Percentiles rank a stretch among this genome's conserved stretches.
These are phyloP conservation scores for Cryptosporidium xiaoi DNA, from an alignment of 169 alveolate genomes.

Conservation along the genomic window DNA sequence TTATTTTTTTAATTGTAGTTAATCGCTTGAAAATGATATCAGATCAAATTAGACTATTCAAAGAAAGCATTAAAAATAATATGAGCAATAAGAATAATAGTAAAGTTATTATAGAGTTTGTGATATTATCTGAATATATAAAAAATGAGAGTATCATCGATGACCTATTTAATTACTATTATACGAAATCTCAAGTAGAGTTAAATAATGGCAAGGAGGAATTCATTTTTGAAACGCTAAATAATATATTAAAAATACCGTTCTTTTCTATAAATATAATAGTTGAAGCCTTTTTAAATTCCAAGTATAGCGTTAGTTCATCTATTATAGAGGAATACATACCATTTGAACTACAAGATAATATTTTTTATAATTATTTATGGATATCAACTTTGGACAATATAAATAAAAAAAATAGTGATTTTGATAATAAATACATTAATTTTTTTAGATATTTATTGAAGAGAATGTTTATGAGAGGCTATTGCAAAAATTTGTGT, in stretches of 20 bases:
- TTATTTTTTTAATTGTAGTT: background rate
- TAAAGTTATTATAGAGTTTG: background rate
- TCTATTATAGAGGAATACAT: constrained; percentile 6
- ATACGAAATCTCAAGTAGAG: no score
- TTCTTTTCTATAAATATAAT: constrained; percentile 8
- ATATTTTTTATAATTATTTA: background rate
- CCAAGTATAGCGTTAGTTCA: no score
- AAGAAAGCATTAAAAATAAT: background rate
- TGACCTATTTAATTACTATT: no score
- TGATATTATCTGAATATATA: background rate
- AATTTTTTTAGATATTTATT: background rate
- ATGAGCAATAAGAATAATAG: no score
- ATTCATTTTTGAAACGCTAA: constrained; percentile 3
- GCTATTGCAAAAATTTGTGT: constrained; percentile 22
- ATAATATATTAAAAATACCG: constrained; percentile 30
- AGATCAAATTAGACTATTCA: background rate
- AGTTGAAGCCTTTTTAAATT: background rate
- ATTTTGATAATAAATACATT: background rate
- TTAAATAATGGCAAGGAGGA: background rate
- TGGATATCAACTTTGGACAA: constrained; percentile 9
- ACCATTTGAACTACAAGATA: constrained; percentile 43
- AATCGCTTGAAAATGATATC: constrained; percentile 8
- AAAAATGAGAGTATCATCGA: background rate
- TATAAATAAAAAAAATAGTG: background rate
- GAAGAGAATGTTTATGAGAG: constrained; percentile 36